Percentiles rank a stretch among this genome's conserved stretches.
Conservation (phyloP, 768 basidiomycete genomes). For the Psilocybe tampanensis region DNA sequence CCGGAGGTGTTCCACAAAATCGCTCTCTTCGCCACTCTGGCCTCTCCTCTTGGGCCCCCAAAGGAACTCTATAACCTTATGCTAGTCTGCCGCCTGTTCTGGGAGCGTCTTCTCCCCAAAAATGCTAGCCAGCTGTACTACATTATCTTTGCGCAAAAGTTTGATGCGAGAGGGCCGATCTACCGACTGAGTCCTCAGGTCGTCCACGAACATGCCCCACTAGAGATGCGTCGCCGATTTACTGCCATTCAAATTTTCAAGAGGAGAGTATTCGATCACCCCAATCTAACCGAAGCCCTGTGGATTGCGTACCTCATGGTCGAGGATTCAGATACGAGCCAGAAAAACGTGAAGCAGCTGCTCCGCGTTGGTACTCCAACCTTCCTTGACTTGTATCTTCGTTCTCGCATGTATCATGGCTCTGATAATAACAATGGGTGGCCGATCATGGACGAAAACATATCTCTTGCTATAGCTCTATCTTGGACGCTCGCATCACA, state of each 20-base stretch:
- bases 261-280: constrained; percentile 34
- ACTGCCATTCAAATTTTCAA: constrained; percentile 47
- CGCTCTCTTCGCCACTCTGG: constrained; percentile 30
- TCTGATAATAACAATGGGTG: constrained; percentile 44
- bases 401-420: constrained; percentile 39
- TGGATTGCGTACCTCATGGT: constrained; percentile 61
- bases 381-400: constrained; percentile 44
- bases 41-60: constrained; percentile 34
- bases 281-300: constrained; percentile 44
- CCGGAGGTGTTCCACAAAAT: constrained; percentile 37
- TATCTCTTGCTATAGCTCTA: constrained; percentile 47
- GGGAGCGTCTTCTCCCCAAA: constrained; percentile 25
- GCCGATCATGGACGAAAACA: constrained; percentile 49
- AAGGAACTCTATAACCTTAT: constrained; percentile 31
- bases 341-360: constrained; percentile 50
- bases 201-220: constrained; percentile 33
- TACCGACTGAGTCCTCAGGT: constrained; percentile 35
- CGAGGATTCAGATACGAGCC: constrained; percentile 50
- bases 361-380: constrained; percentile 41
- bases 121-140: constrained; percentile 34
- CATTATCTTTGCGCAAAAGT: constrained; percentile 46
- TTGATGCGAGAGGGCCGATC: constrained; percentile 47
- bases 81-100: constrained; percentile 34
- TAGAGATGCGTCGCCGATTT: constrained; percentile 50
- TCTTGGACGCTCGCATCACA: constrained; percentile 49